Conservation (phyloP, 2,329 filamentous ascomycete species). For the Claviceps spartinae region DNA sequence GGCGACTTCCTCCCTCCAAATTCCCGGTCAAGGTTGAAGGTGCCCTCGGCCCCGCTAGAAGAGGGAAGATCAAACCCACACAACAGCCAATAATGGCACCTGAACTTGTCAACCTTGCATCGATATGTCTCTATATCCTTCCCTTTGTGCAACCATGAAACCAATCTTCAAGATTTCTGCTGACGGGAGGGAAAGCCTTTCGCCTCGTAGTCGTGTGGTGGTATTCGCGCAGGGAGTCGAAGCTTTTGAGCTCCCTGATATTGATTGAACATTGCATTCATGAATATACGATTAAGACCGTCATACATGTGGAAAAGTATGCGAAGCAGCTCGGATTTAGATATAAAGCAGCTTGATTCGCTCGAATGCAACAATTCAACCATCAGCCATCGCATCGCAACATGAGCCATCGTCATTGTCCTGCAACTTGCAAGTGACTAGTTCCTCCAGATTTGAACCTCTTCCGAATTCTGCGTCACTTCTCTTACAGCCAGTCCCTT, state of each 20-base stretch:
- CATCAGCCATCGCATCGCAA: constrained; percentile 3
- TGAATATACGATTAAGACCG: not conserved
- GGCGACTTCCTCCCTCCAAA: not conserved
- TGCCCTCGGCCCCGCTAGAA: not conserved
- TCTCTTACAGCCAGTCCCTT: not conserved
- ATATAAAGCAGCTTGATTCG: constrained; percentile 3
- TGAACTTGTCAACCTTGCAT: not conserved
- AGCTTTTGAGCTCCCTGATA: constrained; percentile 5
- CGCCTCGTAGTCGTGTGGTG: not conserved
- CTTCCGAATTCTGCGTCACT: not conserved
- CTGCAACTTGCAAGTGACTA: not conserved
- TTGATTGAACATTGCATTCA: not conserved
- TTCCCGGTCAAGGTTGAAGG: not conserved
- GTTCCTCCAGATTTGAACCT: not conserved
- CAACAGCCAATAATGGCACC: not conserved
- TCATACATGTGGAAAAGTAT: not conserved
- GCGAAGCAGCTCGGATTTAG: not conserved
- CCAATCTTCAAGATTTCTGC: not conserved
- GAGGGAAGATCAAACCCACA: constrained; percentile 1
- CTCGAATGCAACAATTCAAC: not conserved
- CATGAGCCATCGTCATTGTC: constrained; percentile 1
- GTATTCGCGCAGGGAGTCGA: not conserved
- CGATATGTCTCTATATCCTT: not conserved
- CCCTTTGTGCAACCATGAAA: not conserved
- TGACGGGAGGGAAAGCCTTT: not conserved